Evolutionary conservation across 2,329 filamentous ascomycete species (phyloP).

Genomic region (Endothia cerciana): DNA sequence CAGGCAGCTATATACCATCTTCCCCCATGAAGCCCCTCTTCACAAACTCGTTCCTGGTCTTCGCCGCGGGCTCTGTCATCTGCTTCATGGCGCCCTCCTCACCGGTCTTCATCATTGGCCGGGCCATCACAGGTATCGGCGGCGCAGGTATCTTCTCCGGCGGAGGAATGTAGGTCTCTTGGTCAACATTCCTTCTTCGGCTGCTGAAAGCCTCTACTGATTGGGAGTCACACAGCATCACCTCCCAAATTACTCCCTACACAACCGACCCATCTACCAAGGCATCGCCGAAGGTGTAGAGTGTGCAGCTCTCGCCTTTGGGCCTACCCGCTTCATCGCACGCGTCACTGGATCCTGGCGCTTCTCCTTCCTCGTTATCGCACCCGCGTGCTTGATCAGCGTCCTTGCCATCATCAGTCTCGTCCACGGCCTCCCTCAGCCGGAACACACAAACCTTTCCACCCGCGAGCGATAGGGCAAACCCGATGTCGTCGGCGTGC

Average conservation of each 20-base stretch:
- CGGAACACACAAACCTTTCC: neutral
- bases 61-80: constrained; percentile 28
- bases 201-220: neutral
- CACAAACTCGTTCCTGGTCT: constrained; percentile 6
- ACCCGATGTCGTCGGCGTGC: neutral
- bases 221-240: neutral
- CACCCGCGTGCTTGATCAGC: neutral
- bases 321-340: neutral
- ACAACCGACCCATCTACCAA: constrained; percentile 6
- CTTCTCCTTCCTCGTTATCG: constrained; percentile 3
- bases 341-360: constrained; percentile 4
- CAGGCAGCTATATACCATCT: constrained; percentile 1
- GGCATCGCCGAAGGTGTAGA: constrained; percentile 6
- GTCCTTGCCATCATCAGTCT: neutral
- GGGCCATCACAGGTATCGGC: neutral
- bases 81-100: constrained; percentile 30
- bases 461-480: neutral
- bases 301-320: constrained; percentile 8
- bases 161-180: neutral
- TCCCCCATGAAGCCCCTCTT: neutral
- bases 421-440: neutral
- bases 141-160: constrained; percentile 35
- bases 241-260: constrained; percentile 1
- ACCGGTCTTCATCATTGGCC: neutral
- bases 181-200: neutral